Base-by-base conservation (phyloP, 1,139 yeast species). In the Sugiyamaella paludigena region DNA sequence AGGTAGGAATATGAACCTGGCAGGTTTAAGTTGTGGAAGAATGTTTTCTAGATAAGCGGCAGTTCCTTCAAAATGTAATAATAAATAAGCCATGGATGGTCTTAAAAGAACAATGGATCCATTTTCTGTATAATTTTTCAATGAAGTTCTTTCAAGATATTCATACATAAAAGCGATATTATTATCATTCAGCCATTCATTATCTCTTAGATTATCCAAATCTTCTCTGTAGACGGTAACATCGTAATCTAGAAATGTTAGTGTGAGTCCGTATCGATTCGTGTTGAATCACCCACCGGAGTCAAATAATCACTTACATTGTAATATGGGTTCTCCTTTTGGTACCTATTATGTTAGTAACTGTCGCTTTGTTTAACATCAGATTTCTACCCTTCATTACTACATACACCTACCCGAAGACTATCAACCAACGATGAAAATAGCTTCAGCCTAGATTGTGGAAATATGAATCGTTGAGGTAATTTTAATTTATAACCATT, bases 141-240 rank as follows among this genome's bases (percentile, higher is more conserved):
- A 47, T 36, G 43, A 33, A 26, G 55, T 49, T 60, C 69, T 61
- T 50, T 74, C 76, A n/a, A 86, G 65, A 54, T 77, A 73, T 61
- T 83, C 89, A 63, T 75, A 84, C 24, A 83, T 66, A 51, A 84
- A 78, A 1, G 86, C 72, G 34, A 86, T 76, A 55, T 83, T 80
- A 59, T 83, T 83, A 60, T 85, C 94, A 58, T 81, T 83, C 30
- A 86, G 68, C 94, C 94, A 85, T 60, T 83, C 84, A 29, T 79
- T 85, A 42, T 73, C 73, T 45, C 64, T 63, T 34, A 75, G 63
- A 57, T 73, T 76, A 47, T 58, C 67, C 15, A 79, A 52, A 58
- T 80, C 84, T 37, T 71, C 73, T 39, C 69, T 65, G 54, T 74
- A 75, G 2, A 78, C 65, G 0, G 78, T 67, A 5, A 40, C 69